Base-by-base conservation (phyloP, 352 stramenopile genomes). In the Blastocystis sp. region DNA sequence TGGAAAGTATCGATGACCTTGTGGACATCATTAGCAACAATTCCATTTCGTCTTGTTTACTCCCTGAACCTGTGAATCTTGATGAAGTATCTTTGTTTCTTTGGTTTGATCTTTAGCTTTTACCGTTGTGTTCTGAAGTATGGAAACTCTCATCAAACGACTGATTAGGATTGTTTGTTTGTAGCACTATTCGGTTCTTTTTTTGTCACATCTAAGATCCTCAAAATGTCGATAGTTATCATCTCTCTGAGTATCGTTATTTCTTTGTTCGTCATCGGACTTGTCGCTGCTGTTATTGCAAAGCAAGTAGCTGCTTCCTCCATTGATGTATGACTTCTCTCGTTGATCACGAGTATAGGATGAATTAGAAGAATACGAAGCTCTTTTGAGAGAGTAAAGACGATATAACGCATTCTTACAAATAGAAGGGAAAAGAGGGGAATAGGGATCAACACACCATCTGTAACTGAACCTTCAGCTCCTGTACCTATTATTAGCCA, bases 51-150 rank as follows among this genome's bases (percentile, higher is more conserved):
- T 54, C 14, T 2, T 54, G 16, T 7, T 46, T 52, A 9, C 24
- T 83, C n/a, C 71, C 71, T 27, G 71, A 83, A 37, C 71, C 71
- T 16, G 52, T 83, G 29, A 83, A 66, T 43, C 29, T 83, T 29
- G 71, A 83, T 65, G 71, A 83, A 54, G 71, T 83, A 43, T 0
- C 5, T 9, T 27, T 37, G 6, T 27, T 14, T 21, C n/a, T 19
- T n/a, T 42, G 4, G 4, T 43, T 27, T 65, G 4, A 65, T 54
- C 35, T 49, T n/a, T 83, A 83, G 71, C 66, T 83, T 37, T 56
- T 83, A n/a, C 71, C 71, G n/a, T 37, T 83, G 12, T 83, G 71
- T 66, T 11, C 32, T 9, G 71, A 83, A n/a, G 51, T 66, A 14
- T 83, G 71, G 71, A 83, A 83, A 24, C 58, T 42, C n/a, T 21